Conservation (phyloP, 2,329 filamentous ascomycete genomes). For the Pseudogymnoascus sp. region DNA sequence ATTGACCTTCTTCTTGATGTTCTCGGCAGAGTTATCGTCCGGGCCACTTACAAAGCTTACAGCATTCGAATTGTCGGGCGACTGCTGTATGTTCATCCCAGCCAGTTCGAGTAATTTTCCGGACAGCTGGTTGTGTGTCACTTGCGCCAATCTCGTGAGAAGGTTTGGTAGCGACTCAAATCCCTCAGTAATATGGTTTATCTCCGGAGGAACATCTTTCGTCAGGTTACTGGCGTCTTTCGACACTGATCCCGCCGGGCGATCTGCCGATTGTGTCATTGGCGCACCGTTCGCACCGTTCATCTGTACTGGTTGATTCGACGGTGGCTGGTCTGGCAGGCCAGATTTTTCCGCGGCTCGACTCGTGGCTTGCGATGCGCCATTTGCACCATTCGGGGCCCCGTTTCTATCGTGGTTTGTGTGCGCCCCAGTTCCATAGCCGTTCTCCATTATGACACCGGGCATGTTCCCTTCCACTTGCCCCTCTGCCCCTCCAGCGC, state of each 20-base stretch:
- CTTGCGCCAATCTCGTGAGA: slow-evolving; percentile 72
- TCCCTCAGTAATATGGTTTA: slow-evolving; percentile 64
- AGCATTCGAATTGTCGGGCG: slow-evolving; percentile 46
- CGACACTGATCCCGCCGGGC: slow-evolving; percentile 18
- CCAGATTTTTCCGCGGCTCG: slow-evolving; percentile 20
- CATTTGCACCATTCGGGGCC: slow-evolving; percentile 39
- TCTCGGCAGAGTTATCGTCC: slow-evolving; percentile 56
- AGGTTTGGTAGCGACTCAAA: slow-evolving; percentile 71
- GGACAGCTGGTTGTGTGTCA: slow-evolving; percentile 70
- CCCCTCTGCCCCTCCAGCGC: slow-evolving; percentile 21
- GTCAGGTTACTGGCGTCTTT: slow-evolving; percentile 35
- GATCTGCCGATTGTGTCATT: slow-evolving; percentile 15
- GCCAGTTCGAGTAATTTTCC: slow-evolving; percentile 65
- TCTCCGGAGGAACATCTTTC: slow-evolving; percentile 54
- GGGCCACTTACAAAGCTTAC: slow-evolving; percentile 31
- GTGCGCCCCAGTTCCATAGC: slow-evolving; percentile 45
- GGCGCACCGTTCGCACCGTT: slow-evolving; percentile 16
- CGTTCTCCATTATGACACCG: slow-evolving; percentile 50
- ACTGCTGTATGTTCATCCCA: slow-evolving; percentile 53
- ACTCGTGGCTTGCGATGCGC: slow-evolving; percentile 26
- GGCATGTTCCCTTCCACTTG: slow-evolving; percentile 37
- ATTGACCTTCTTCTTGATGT: slow-evolving; percentile 66
- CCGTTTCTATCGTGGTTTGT: slow-evolving; percentile 49
- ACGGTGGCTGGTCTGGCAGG: slow-evolving; percentile 18
- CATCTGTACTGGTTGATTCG: slow-evolving; percentile 28